Conservation (phyloP, 108 stramenopile genomes). For the Cylindrotheca fusiformis region DNA sequence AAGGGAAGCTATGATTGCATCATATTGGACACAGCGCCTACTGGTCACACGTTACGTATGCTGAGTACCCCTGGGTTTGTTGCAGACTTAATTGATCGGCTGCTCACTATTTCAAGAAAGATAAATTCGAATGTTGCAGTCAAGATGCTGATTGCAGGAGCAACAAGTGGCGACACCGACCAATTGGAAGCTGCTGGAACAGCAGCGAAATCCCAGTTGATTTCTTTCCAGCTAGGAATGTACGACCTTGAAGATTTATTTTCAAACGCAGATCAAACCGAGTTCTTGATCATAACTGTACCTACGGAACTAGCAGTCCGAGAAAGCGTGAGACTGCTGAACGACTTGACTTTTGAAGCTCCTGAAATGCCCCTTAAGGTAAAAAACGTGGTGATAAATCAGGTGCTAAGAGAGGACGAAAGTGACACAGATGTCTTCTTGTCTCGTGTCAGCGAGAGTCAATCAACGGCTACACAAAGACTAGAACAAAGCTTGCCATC, state of each 20-base stretch:
- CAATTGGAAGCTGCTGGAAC: constrained; percentile 63
- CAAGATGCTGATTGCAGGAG: constrained; percentile 51
- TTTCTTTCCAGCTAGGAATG: constrained; percentile 85
- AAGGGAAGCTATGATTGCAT: constrained; percentile 88
- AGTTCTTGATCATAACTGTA: constrained; percentile 91
- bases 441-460: constrained; percentile 30
- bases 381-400: constrained; percentile 84
- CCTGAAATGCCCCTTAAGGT: constrained; percentile 87
- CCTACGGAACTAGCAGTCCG: constrained; percentile 85
- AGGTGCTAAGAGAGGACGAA: constrained; percentile 70
- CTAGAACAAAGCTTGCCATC: constrained; percentile 26
- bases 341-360: constrained; percentile 84
- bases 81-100: constrained; percentile 78
- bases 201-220: constrained; percentile 66
- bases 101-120: constrained; percentile 63
- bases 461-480: constrained; percentile 35
- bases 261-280: constrained; percentile 74
- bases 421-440: constrained; percentile 43
- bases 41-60: constrained; percentile 95
- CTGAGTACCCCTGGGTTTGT: constrained; percentile 78
- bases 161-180: constrained; percentile 36
- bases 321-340: constrained; percentile 80
- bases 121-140: constrained; percentile 72
- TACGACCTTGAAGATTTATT: constrained; percentile 89
- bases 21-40: constrained; percentile 94